Evolutionary conservation across 2,329 filamentous ascomycete genomes (phyloP).

Genomic region (Sporothrix curviconia): DNA sequence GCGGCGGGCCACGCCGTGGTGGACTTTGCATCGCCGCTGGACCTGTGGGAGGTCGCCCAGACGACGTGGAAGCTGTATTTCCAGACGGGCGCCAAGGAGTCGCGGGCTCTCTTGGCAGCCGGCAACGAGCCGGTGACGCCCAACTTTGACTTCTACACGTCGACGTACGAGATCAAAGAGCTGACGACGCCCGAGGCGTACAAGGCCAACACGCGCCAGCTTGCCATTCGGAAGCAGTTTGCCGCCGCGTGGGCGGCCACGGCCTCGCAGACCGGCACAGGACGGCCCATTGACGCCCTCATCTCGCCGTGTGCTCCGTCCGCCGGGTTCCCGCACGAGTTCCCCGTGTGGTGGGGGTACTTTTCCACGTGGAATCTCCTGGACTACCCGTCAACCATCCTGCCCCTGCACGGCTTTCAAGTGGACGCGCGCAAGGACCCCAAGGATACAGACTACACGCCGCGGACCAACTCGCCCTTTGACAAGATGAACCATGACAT

Average conservation of each 20-base stretch:
- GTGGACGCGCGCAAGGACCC: conserved; percentile 1
- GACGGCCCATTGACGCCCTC: conserved; percentile 48
- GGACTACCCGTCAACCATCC: conserved; percentile 15
- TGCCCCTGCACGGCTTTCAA: conserved; percentile 2
- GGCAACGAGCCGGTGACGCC: not conserved
- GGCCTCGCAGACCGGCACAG: conserved; percentile 14
- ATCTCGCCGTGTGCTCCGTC: conserved; percentile 42
- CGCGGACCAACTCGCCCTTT: conserved; percentile 3
- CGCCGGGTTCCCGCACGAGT: conserved; percentile 10
- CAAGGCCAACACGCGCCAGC: not conserved
- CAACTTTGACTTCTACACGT: conserved; percentile 2
- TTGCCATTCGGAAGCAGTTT: not conserved
- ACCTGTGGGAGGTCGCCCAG: conserved; percentile 10
- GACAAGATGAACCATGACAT: conserved; percentile 9
- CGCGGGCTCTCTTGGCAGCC: not conserved
- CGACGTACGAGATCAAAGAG: not conserved
- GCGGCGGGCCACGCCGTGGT: conserved; percentile 43
- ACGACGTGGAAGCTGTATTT: conserved; percentile 9
- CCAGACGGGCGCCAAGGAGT: conserved; percentile 6
- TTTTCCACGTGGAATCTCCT: conserved; percentile 12
- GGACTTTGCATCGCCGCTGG: conserved; percentile 8
- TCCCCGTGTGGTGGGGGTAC: conserved; percentile 15
- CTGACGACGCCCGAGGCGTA: conserved; percentile 2
- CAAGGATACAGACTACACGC: not conserved
- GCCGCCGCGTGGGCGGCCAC: not conserved